Evolutionary conservation across 78 protist species (phyloP).

Genomic region (Cavenderia fasciculata): DNA sequence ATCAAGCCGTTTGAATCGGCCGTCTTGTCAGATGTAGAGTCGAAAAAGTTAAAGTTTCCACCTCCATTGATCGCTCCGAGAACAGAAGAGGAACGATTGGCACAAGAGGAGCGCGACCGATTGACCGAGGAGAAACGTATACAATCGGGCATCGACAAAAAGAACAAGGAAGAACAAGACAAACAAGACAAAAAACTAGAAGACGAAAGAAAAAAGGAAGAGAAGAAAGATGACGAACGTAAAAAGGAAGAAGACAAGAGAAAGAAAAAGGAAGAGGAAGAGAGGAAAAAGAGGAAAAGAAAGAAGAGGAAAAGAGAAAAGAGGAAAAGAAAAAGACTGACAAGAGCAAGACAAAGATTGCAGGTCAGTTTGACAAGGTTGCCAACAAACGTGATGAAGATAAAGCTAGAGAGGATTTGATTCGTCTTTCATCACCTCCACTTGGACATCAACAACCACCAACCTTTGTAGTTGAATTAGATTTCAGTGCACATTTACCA

Average conservation of each 20-base stretch:
- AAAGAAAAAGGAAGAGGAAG: background rate
- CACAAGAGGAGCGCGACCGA: conserved; percentile 21
- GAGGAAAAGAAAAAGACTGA: too few relatives aligned
- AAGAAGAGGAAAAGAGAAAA: too few relatives aligned
- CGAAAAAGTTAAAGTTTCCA: conserved; percentile 20
- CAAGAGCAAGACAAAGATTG: background rate
- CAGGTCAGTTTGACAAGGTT: conserved; percentile 23
- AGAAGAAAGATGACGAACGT: too few relatives aligned
- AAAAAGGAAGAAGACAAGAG: background rate
- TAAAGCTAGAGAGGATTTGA: conserved; percentile 12
- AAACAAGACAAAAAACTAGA: too few relatives aligned
- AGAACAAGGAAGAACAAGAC: too few relatives aligned
- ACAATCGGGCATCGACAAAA: background rate
- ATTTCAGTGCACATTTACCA: conserved; percentile 20
- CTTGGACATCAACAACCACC: conserved; percentile 22
- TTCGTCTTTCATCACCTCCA: background rate
- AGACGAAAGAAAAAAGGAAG: too few relatives aligned
- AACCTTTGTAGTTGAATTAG: conserved; percentile 12
- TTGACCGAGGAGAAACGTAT: conserved; percentile 28
- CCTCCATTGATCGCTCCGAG: conserved; percentile 49
- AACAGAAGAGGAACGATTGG: conserved; percentile 58
- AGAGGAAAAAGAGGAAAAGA: background rate
- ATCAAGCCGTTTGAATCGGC: conserved; percentile 29
- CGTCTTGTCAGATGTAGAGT: background rate
- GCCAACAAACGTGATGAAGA: conserved; percentile 54